These are phyloP conservation scores for Pholiota molesta DNA, from an alignment of 768 basidiomycete species.

Conservation along the genomic window DNA sequence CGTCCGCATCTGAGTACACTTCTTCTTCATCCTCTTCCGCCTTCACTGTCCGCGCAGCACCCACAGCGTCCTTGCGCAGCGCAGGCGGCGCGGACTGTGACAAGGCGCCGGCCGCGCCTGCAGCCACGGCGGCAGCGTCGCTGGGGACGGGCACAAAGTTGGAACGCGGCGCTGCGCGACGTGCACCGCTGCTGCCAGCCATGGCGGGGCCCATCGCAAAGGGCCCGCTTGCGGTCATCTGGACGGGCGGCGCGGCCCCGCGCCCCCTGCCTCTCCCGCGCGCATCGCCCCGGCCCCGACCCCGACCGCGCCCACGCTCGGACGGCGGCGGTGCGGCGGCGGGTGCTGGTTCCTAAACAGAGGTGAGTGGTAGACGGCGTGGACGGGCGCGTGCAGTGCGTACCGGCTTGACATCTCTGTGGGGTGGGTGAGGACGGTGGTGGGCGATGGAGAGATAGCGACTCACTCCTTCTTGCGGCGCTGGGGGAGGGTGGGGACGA, in stretches of 20 bases:
- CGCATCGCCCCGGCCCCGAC: constrained; percentile 49
- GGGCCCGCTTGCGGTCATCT: constrained; percentile 87
- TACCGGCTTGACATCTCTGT: constrained; percentile 70
- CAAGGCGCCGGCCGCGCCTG: constrained; percentile 50
- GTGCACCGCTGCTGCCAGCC: constrained; percentile 52
- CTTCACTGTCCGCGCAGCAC: constrained; percentile 30
- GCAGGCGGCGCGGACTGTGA: constrained; percentile 53
- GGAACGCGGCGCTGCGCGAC: constrained; percentile 54
- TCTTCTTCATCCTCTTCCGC: constrained; percentile 49
- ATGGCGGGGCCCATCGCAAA: constrained; percentile 86
- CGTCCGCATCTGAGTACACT: constrained; percentile 84
- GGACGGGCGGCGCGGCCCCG: constrained; percentile 50
- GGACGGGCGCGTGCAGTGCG: constrained; percentile 20
- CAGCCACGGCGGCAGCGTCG: constrained; percentile 40
- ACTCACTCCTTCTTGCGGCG: constrained; percentile 77
- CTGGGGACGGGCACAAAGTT: constrained; percentile 56
- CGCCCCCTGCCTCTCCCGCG: constrained; percentile 58
- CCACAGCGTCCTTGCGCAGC: constrained; percentile 45
- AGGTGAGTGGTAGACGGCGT: not conserved
- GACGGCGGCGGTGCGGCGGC: constrained; percentile 32
- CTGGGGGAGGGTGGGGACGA: constrained; percentile 75
- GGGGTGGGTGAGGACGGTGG: constrained; percentile 12
- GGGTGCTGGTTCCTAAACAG: constrained; percentile 51
- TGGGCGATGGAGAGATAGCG: not conserved
- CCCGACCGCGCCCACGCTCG: constrained; percentile 46